Conservation (phyloP, 495 filamentous ascomycete species). For the Corynascus novoguineensis region DNA sequence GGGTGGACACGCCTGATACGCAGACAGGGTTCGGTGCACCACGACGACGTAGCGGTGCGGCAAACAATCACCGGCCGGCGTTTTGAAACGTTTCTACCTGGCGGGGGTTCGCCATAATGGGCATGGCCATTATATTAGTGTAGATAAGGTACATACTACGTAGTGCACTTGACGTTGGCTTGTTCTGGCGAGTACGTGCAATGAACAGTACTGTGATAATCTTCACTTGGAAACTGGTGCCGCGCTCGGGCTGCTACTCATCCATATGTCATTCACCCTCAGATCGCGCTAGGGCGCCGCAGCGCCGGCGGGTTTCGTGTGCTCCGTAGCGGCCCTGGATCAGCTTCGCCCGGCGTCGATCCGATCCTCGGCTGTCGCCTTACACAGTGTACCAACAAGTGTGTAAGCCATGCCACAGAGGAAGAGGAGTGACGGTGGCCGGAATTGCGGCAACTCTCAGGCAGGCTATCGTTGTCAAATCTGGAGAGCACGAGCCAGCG, state of each 20-base stretch:
- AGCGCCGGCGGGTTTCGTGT: too few relatives aligned
- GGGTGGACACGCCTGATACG: slow-evolving; percentile 5
- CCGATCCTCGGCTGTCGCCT: slow-evolving; percentile 4
- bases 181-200: neutral
- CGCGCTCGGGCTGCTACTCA: slow-evolving; percentile 6
- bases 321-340: slow-evolving; percentile 1
- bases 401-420: neutral
- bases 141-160: too few relatives aligned
- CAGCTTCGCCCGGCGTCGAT: slow-evolving; percentile 8
- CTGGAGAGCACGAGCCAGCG: neutral
- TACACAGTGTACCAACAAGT: too few relatives aligned
- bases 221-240: too few relatives aligned
- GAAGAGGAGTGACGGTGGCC: neutral
- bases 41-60: neutral
- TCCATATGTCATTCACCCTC: slow-evolving; percentile 3
- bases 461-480: neutral
- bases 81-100: slow-evolving; percentile 6
- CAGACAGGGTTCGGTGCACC: neutral
- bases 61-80: neutral
- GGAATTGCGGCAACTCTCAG: neutral
- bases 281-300: slow-evolving; percentile 1
- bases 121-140: too few relatives aligned
- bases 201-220: too few relatives aligned
- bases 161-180: neutral
- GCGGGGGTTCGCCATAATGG: neutral